Evolutionary conservation across 176 grass and related monocot species (phyloP), one percentile per base, ranked within the genome.

Genomic region (Oryza glumipatula): DNA sequence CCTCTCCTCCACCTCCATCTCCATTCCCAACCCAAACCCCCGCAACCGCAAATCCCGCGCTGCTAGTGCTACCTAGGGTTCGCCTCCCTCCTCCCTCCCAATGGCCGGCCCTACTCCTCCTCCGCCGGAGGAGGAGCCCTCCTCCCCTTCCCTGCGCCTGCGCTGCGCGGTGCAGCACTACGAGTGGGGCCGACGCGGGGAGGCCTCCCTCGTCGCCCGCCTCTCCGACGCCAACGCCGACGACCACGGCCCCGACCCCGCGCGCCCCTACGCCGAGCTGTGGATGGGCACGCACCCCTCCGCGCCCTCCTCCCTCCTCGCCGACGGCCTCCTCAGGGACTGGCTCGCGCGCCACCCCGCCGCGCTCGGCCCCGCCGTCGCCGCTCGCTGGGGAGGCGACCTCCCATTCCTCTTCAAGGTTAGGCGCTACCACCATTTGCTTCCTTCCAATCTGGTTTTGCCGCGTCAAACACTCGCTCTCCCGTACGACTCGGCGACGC

Each of bases 331-430:
- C 51, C 93, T 99, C 41, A 35, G 79, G 70, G 73, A 81, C 22
- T 99, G 96, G 96, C 89, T 99, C 73, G 56, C 17, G n/a, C 51
- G 81, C n/a, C 82, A 92, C 73, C 91, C 81, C 17, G 67, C 9
- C 52, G 89, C 83, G 17, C 88, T 99, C 68, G 93, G 93, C 15
- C 81, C 86, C 74, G 82, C 81, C 89, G 89, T 89, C 67, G 84
- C 79, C 16, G 86, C 79, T 21, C 87, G 80, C n/a, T 95, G 93
- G 96, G 86, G 72, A 3, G 83, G 74, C 51, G 91, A 94, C 67
- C 96, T 99, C 30, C 93, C 96, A 7, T 99, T 99, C 86, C 86
- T 99, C 71, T 94, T 96, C 85, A 99, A 99, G 93, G 96, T 95
- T 15, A 73, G 35, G 2, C 43, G 43, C 43, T 35, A 35, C 61